Base-by-base conservation (phyloP, 352 stramenopile species). In the Hyaloperonospora brassicae region DNA sequence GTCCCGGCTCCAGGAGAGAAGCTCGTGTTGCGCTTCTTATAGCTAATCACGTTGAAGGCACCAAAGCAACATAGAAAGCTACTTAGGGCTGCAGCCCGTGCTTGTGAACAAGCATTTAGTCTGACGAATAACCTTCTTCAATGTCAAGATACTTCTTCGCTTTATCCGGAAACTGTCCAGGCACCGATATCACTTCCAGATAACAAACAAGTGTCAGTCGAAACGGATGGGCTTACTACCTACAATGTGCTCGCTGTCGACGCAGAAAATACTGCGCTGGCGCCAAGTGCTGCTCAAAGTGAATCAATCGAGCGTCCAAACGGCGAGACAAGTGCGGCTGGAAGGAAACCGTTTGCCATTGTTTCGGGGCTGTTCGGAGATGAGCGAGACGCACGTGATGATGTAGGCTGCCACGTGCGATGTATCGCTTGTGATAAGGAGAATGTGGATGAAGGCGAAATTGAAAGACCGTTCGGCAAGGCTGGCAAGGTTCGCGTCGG, bases 401-500 rank as follows among this genome's bases (percentile, higher is more conserved):
- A 66, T 7, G 57, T 73, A 0, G 66, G 68, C 0, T 43, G 30
- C 13, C 43, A 25, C 22, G 71, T 82, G 2, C 51, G 46, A 0
- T 79, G 52, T 41, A 5, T 21, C 34, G 45, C n/a, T 45, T 11
- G 1, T 22, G 35, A 47, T 21, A 8, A 17, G 21, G 38, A 6
- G 14, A 22, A 31, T n/a, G 13, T 47, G 2, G 72, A 87, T 13
- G n/a, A 55, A 21, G 81, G 81, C 0, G 41, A 56, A 17, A 76
- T 89, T 39, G 79, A 88, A 25, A 87, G 85, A 39, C 68, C 77
- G 14, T 91, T 91, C 41, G 81, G 81, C 2, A 91, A 89, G 40
- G 78, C 75, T 25, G 81, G 81, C 9, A 91, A 91, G 55, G 73
- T 91, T 4, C 74, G 81, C 14, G 67, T 89, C 10, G 40, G 55